Evolutionary conservation across 2,329 filamentous ascomycete species (phyloP), one percentile per base, ranked within the genome.

Genomic region (Phyllosticta capitalensis): DNA sequence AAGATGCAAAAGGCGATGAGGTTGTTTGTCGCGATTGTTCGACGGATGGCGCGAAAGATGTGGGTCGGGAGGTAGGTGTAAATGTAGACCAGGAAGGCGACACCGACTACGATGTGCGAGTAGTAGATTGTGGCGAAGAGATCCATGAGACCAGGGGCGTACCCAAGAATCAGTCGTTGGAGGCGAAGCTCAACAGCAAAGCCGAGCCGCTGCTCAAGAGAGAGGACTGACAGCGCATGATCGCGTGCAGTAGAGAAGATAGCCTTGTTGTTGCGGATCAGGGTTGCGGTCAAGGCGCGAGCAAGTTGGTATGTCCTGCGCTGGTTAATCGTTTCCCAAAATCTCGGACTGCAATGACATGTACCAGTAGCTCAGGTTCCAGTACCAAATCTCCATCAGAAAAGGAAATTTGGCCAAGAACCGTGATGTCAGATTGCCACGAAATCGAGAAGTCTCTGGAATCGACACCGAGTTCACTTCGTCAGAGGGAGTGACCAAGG

Each of bases 1-100:
- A 81, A 67, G 53, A 80, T 72, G 53, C 75, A 65, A 54, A 81
- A 81, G 7, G 78, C 76, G 54, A 81, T 69, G 24, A 71, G 70
- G 54, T 81, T 81, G 58, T 78, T 72, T 3, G 76, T 62, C n/a
- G 79, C 79, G 50, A 81, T 68, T 0, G 77, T 76, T 22, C 79
- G 77, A 30, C 78, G 73, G 20, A 78, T 74, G 0, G 68, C 68
- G 55, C 72, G 71, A 63, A 76, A 80, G 0, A 68, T 72, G 3
- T 67, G 62, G 0, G 71, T 66, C 2, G 75, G 72, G 20, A 77
- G 66, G 63, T 70, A 78, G 1, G 76, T 78, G 30, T 58, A 58
- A 33, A 71, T 71, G 66, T 79, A 79, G 6, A 77, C 74, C 60
- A 79, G 68, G 67, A 81, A 81, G 45, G 69, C 65, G 20, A 79